Conservation (phyloP, 2,329 filamentous ascomycete genomes). For the Pseudogymnoascus sp. region DNA sequence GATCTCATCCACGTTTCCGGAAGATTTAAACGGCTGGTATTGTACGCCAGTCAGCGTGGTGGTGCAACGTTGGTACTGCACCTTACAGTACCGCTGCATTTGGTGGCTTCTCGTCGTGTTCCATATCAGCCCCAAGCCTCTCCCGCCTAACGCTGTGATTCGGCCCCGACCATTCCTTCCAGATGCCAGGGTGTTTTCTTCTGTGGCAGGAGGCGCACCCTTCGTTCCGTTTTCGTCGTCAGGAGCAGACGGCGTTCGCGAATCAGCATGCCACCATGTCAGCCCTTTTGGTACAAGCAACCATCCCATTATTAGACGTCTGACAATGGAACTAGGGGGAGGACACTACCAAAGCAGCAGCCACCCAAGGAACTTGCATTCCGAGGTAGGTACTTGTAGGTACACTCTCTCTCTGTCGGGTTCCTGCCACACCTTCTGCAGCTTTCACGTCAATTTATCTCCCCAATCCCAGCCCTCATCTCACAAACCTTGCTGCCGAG, state of each 20-base stretch:
- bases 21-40: neutral
- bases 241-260: neutral
- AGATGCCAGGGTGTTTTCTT: neutral
- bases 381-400: neutral
- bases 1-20: slow-evolving; percentile 2
- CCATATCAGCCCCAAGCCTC: neutral
- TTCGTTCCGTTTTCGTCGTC: neutral
- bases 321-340: neutral
- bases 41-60: neutral
- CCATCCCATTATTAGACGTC: neutral
- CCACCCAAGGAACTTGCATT: neutral
- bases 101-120: neutral
- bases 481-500: neutral
- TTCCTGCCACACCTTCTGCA: neutral
- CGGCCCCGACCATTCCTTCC: neutral
- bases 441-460: slow-evolving; percentile 6
- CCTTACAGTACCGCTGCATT: neutral
- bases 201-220: neutral
- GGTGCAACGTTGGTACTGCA: neutral
- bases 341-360: neutral
- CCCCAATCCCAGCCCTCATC: neutral
- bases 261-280: neutral
- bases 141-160: neutral
- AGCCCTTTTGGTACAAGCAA: neutral
- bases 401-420: neutral